A percentile compares a stretch with the other conserved stretches of the same genome.
Evolutionary conservation across 2,329 filamentous ascomycete species (phyloP).

Genomic region (Colletotrichum australisinense): DNA sequence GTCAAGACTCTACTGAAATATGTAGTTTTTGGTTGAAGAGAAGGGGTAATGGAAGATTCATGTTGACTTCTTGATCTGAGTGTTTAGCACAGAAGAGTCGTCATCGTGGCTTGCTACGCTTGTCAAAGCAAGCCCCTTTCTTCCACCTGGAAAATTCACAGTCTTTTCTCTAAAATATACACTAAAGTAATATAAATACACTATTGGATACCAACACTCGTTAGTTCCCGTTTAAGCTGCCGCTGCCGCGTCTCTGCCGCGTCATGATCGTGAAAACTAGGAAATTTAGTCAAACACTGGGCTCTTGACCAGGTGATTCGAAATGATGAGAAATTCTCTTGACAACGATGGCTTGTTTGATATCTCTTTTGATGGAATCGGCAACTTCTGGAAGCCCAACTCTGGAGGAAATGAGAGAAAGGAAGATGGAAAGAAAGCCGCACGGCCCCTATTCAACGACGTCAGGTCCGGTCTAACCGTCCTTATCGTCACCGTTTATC

Average conservation of each 20-base stretch:
- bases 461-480: not conserved
- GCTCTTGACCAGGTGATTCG: too few species aligned
- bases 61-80: not conserved
- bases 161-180: not conserved
- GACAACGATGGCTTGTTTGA: too few species aligned
- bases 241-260: not conserved
- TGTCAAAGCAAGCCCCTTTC: not conserved
- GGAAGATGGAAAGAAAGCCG: not conserved
- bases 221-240: not conserved
- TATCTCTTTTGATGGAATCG: not conserved
- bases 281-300: not conserved
- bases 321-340: not conserved
- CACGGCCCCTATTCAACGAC: not conserved
- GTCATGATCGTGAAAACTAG: not conserved
- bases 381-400: not conserved
- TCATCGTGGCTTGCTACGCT: not conserved
- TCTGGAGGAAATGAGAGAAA: too few species aligned
- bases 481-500: not conserved
- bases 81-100: not conserved
- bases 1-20: not conserved
- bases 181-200: not conserved
- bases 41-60: not conserved
- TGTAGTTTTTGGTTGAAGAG: not conserved
- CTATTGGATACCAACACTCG: constrained; percentile 1
- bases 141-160: too few species aligned